Conservation (phyloP, 352 stramenopile genomes). For the Achlya hypogyna region DNA sequence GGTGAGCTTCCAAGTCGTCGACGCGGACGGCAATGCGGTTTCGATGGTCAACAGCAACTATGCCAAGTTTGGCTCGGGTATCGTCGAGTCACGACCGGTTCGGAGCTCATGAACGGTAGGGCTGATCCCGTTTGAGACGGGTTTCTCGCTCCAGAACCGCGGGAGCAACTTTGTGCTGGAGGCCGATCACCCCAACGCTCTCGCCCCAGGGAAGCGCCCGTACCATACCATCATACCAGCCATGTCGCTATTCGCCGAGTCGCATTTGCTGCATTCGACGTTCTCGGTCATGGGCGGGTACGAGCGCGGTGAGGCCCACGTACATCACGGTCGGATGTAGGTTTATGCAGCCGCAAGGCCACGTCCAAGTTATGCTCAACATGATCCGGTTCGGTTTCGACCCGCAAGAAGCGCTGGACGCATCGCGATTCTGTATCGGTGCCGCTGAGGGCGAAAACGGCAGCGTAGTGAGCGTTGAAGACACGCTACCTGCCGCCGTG, state of each 20-base stretch:
- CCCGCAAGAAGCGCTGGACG: conserved; percentile 88
- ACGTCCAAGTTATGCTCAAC: conserved; percentile 91
- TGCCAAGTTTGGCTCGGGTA: conserved; percentile 91
- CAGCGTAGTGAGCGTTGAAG: conserved; percentile 82
- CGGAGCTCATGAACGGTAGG: conserved; percentile 8
- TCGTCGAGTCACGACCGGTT: neutral
- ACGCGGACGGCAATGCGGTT: conserved; percentile 90
- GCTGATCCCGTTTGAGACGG: conserved; percentile 88
- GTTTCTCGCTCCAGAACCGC: conserved; percentile 96
- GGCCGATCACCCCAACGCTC: conserved; percentile 84
- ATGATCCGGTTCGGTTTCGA: conserved; percentile 77
- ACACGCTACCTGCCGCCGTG: conserved; percentile 52
- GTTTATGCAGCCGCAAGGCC: conserved; percentile 97
- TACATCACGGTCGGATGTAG: conserved; percentile 25
- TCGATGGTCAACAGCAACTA: conserved; percentile 99
- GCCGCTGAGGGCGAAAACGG: conserved; percentile 51
- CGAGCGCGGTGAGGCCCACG: neutral
- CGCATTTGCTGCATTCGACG: conserved; percentile 85
- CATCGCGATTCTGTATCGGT: conserved; percentile 90
- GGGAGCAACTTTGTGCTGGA: conserved; percentile 90
- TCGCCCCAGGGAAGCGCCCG: conserved; percentile 87
- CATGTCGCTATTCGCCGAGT: conserved; percentile 83
- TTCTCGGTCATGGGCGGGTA: conserved; percentile 80
- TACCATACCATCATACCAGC: conserved; percentile 99
- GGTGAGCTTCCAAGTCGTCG: conserved; percentile 95